These are phyloP conservation scores for Capsella bursapastoris DNA, from an alignment of 345 rosid genomes.

Conservation along the genomic window DNA sequence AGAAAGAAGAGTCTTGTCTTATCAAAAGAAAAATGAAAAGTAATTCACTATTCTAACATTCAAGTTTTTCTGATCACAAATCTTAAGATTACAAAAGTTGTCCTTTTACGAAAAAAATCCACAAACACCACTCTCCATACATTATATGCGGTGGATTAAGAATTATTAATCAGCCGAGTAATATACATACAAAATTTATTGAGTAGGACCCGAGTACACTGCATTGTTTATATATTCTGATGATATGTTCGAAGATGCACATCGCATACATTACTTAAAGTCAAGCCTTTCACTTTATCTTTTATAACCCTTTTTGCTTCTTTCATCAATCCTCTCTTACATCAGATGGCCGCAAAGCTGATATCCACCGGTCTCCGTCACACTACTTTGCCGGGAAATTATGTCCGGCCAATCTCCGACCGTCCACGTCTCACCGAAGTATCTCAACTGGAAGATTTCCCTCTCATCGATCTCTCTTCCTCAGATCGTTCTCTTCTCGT, in stretches of 20 bases:
- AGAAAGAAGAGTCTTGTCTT: too few relatives aligned
- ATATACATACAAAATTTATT: background rate
- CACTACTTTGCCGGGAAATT: constrained; percentile 64
- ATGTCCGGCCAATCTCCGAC: constrained; percentile 69
- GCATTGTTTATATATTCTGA: background rate
- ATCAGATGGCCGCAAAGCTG: constrained; percentile 58
- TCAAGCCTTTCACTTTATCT: constrained; percentile 14
- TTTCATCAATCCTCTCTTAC: constrained; percentile 8
- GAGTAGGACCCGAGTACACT: background rate
- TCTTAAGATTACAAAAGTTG: too few relatives aligned
- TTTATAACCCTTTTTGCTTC: constrained; percentile 18
- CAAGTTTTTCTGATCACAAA: too few relatives aligned
- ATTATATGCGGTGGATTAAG: too few relatives aligned
- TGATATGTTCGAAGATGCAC: background rate
- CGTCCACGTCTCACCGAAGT: constrained; percentile 74
- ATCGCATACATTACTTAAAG: constrained; percentile 11
- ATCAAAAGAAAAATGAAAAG: too few relatives aligned
- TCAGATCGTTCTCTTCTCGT: constrained; percentile 51
- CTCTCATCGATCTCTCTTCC: constrained; percentile 66
- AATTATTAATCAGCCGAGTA: too few relatives aligned
- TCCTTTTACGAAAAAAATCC: too few relatives aligned
- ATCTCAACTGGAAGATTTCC: constrained; percentile 55
- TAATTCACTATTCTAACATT: too few relatives aligned
- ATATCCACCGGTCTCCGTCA: constrained; percentile 62
- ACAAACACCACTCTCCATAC: too few relatives aligned